Evolutionary conservation across 768 basidiomycete genomes (phyloP), one percentile per base, ranked within the genome.

Genomic region (Boletellus emodensis): DNA sequence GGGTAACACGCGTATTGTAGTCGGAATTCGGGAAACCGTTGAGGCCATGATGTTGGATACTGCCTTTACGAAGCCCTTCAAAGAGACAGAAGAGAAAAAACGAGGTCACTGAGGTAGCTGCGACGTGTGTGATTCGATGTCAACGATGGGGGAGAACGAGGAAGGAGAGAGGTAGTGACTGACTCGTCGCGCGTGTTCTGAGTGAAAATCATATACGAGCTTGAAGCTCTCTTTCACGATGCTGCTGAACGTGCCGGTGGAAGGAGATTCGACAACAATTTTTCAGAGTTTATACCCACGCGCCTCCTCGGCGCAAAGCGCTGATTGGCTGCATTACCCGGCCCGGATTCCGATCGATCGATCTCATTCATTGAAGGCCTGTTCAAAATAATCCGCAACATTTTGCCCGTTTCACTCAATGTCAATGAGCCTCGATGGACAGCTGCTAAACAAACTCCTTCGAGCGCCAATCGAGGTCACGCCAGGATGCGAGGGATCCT

Each of bases 141-240:
- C 34, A 52, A 42, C 53, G 39, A 39, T 15, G 39, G 7, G 4
- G 24, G 11, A 28, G 15, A 38, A 18, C 9, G 8, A 20, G 22
- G 17, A 35, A 42, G n/a, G 33, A 32, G 10, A 1, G 7, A 18
- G 6, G 13, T 4, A 30, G n/a, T 17, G 30, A 67, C 67, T 56
- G 48, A 66, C 65, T 67, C 67, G 67, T 67, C 67, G 57, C 65
- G 67, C 6, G 65, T 69, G 41, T 38, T 65, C 42, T 65, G 57
- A 47, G 67, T 69, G 61, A 67, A 67, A 52, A 58, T 58, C 65
- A 67, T 67, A 56, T 51, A 67, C 55, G 44, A 54, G 58, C 61
- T 39, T 22, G 22, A 55, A 49, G 64, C 58, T 52, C 61, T 48
- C 28, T 20, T 8, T 30, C 30, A 11, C 13, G 10, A 17, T 20